These are phyloP conservation scores for Globisporangium apiculatum DNA, from an alignment of 352 stramenopile genomes.

Conservation along the genomic window DNA sequence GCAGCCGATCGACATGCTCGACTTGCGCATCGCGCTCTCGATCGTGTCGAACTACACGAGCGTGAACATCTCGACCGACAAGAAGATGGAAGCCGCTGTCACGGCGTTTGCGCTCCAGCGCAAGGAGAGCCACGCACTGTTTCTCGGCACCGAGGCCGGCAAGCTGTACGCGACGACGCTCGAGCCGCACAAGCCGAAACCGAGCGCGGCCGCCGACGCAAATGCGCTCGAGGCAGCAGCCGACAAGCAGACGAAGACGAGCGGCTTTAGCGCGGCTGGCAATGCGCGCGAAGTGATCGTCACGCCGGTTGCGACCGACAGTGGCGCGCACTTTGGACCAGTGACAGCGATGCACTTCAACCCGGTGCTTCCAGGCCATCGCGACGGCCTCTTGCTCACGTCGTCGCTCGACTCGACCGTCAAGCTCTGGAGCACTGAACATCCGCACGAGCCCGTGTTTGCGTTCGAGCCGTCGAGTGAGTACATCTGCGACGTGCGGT, in stretches of 20 bases:
- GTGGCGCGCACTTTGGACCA: constrained; percentile 67
- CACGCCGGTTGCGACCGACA: constrained; percentile 43
- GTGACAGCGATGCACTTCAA: constrained; percentile 86
- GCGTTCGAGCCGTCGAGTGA: constrained; percentile 85
- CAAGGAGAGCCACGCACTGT: constrained; percentile 80
- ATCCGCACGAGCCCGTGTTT: constrained; percentile 55
- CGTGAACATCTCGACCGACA: constrained; percentile 52
- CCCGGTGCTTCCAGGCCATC: constrained; percentile 55
- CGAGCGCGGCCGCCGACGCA: constrained; percentile 10
- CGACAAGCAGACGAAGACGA: constrained; percentile 36
- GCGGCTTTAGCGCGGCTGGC: constrained; percentile 15
- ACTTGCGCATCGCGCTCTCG: constrained; percentile 72
- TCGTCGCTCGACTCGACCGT: constrained; percentile 84
- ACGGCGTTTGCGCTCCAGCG: constrained; percentile 77
- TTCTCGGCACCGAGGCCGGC: constrained; percentile 77
- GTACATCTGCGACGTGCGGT: constrained; percentile 86
- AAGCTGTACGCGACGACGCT: constrained; percentile 75
- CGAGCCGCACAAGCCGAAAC: constrained; percentile 55
- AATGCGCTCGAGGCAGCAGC: neutral
- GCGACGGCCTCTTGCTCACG: constrained; percentile 74
- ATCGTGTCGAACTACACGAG: constrained; percentile 73
- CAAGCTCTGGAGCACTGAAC: constrained; percentile 82
- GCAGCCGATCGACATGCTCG: constrained; percentile 76
- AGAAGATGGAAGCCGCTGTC: constrained; percentile 83
- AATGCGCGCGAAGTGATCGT: constrained; percentile 63